A percentile compares a stretch with the other conserved stretches of the same genome.
These are phyloP conservation scores for Tricladium varicosporioides DNA, from an alignment of 2,329 filamentous ascomycete genomes.

Conservation along the genomic window DNA sequence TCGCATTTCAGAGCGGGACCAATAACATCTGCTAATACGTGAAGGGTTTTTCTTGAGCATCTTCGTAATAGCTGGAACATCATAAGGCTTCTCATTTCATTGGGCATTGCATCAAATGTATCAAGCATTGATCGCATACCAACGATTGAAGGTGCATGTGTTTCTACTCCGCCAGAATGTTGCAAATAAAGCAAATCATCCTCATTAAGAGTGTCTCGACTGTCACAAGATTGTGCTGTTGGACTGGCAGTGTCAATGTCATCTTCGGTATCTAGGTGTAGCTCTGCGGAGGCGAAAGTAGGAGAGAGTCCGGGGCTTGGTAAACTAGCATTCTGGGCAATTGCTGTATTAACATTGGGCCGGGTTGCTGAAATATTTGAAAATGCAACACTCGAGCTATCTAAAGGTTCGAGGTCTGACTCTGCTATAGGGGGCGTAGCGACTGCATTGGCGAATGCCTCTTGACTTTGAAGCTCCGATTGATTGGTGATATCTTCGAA, in stretches of 20 bases:
- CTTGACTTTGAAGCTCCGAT: slow-evolving; percentile 38
- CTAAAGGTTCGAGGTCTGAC: slow-evolving; percentile 62
- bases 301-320: slow-evolving; percentile 94
- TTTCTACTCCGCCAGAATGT: too few relatives aligned
- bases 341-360: slow-evolving; percentile 63
- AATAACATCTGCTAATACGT: slow-evolving; percentile 85
- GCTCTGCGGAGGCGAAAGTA: slow-evolving; percentile 71
- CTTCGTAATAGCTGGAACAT: slow-evolving; percentile 93
- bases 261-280: slow-evolving; percentile 35
- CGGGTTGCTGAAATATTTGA: slow-evolving; percentile 47
- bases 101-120: slow-evolving; percentile 85
- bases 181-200: slow-evolving; percentile 10
- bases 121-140: slow-evolving; percentile 86
- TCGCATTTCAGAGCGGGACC: slow-evolving; percentile 95
- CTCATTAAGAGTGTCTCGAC: slow-evolving; percentile 26
- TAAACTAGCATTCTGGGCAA: slow-evolving; percentile 83
- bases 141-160: slow-evolving; percentile 49
- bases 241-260: slow-evolving; percentile 32
- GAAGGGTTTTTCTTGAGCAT: slow-evolving; percentile 83
- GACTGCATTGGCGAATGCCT: slow-evolving; percentile 58
- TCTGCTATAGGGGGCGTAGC: slow-evolving; percentile 77
- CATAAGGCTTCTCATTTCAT: slow-evolving; percentile 90
- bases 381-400: slow-evolving; percentile 49
- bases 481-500: slow-evolving; percentile 27
- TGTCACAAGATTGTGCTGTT: slow-evolving; percentile 32